Percentiles rank a stretch among this genome's conserved stretches.
Evolutionary conservation across 2,329 filamentous ascomycete genomes (phyloP).

Genomic region (Rachicladosporium sp.): DNA sequence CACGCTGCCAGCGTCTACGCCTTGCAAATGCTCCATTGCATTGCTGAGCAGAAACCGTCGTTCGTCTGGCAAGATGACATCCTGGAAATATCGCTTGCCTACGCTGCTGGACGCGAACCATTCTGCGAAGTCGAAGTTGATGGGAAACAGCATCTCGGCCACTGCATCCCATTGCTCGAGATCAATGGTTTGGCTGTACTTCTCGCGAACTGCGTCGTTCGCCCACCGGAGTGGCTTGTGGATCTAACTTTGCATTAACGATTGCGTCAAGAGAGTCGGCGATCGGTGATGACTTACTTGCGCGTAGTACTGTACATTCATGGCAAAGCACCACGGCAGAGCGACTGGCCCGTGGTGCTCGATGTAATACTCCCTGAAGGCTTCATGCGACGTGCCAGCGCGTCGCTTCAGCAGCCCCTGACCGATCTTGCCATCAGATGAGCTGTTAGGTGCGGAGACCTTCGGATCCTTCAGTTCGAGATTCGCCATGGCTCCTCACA

Average conservation of each 20-base stretch:
- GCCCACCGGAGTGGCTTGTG: conserved; percentile 7
- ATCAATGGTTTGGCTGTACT: conserved; percentile 2
- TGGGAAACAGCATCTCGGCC: conserved; percentile 5
- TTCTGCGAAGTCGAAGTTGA: not conserved
- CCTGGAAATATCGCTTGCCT: conserved; percentile 4
- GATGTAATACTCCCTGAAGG: conserved; percentile 7
- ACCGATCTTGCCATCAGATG: conserved; percentile 1
- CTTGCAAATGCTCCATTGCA: conserved; percentile 5
- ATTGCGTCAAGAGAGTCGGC: too few species aligned
- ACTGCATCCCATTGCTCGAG: conserved; percentile 9
- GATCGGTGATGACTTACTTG: conserved; percentile 2
- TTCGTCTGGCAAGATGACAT: conserved; percentile 9
- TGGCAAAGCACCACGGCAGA: conserved; percentile 7
- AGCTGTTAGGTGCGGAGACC: too few species aligned
- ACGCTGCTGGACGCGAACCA: not conserved
- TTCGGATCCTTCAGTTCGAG: too few species aligned
- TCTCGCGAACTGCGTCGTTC: not conserved
- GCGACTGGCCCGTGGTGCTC: conserved; percentile 5
- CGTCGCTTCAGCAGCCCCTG: conserved; percentile 7
- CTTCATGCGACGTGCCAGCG: conserved; percentile 1
- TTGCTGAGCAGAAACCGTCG: conserved; percentile 4
- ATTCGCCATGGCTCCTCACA: too few species aligned
- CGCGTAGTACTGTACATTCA: conserved; percentile 7
- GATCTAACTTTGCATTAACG: conserved; percentile 1
- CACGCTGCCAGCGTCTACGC: conserved; percentile 5